These are phyloP conservation scores for Theileria annulata DNA, from an alignment of 169 alveolate genomes.

Conservation along the genomic window DNA sequence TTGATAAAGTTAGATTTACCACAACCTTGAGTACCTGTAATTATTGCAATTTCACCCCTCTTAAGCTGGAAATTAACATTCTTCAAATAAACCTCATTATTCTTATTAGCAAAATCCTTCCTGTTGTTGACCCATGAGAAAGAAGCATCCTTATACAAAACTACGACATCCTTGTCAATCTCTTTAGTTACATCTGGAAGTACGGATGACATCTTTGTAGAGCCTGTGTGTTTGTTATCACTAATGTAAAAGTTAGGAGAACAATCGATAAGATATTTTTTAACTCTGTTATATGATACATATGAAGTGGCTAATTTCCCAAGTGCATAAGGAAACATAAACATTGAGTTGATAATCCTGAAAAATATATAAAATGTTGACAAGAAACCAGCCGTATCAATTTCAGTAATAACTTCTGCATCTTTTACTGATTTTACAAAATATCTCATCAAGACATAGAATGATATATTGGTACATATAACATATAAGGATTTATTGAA, in stretches of 20 bases:
- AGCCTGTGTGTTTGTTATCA: not conserved
- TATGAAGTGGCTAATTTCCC: constrained; percentile 6
- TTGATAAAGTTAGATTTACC: constrained; percentile 26
- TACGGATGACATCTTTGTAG: constrained; percentile 1
- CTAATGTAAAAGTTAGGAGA: constrained; percentile 49
- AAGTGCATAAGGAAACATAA: constrained; percentile 25
- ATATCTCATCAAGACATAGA: constrained; percentile 13
- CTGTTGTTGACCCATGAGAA: constrained; percentile 16
- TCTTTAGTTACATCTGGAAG: not conserved
- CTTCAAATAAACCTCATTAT: not conserved
- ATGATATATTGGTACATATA: not conserved
- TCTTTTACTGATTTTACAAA: constrained; percentile 21
- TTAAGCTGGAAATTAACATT: not conserved
- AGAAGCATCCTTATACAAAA: constrained; percentile 13
- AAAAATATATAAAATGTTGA: constrained; percentile 29
- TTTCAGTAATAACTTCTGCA: constrained; percentile 5
- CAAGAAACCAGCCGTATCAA: constrained; percentile 20
- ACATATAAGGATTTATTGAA: constrained; percentile 12
- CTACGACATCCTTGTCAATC: constrained; percentile 11
- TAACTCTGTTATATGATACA: constrained; percentile 27
- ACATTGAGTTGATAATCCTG: constrained; percentile 29
- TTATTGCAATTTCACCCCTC: constrained; percentile 2
- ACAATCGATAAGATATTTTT: constrained; percentile 13
- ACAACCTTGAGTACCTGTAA: constrained; percentile 50
- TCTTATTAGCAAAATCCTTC: constrained; percentile 25